Percentiles rank a stretch among this genome's conserved stretches.
phyloP scores from a whole-genome alignment of 106 monocot species.

The Phalaenopsis equestris region DNA sequence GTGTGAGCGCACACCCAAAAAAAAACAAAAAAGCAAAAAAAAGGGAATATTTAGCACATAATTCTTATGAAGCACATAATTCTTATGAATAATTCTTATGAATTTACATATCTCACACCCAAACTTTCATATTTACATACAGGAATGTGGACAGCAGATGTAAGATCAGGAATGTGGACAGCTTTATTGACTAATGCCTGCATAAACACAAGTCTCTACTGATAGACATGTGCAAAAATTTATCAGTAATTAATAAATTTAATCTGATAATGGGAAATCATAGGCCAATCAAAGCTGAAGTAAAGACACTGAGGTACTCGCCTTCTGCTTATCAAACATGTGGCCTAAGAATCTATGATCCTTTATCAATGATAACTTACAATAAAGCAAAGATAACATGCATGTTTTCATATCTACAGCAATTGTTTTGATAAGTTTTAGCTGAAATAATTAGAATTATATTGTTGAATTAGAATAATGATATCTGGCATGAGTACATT shows the following conservation, averaged over 20 bases:
- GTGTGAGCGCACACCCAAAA: not conserved
- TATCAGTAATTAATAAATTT: not conserved
- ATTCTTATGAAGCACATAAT: no score
- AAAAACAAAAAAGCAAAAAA: not conserved
- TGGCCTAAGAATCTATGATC: not conserved
- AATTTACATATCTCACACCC: no score
- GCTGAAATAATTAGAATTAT: not conserved
- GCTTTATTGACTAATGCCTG: no score
- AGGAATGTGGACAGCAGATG: not conserved
- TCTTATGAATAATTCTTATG: no score
- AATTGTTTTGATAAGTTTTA: not conserved
- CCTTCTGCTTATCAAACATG: not conserved
- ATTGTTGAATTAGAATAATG: not conserved
- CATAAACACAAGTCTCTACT: not conserved
- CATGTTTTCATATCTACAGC: not conserved
- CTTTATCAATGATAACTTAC: not conserved
- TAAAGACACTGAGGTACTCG: not conserved
- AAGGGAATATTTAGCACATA: not conserved
- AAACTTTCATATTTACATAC: not conserved
- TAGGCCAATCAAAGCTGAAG: not conserved
- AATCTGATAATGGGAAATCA: not conserved
- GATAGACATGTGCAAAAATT: not conserved
- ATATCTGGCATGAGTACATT: not conserved
- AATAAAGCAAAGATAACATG: not conserved
- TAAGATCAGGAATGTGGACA: no score